A percentile compares a stretch with the other conserved stretches of the same genome.
These are phyloP conservation scores for Aphanocladium album DNA, from an alignment of 2,329 filamentous ascomycete genomes.

Conservation along the genomic window DNA sequence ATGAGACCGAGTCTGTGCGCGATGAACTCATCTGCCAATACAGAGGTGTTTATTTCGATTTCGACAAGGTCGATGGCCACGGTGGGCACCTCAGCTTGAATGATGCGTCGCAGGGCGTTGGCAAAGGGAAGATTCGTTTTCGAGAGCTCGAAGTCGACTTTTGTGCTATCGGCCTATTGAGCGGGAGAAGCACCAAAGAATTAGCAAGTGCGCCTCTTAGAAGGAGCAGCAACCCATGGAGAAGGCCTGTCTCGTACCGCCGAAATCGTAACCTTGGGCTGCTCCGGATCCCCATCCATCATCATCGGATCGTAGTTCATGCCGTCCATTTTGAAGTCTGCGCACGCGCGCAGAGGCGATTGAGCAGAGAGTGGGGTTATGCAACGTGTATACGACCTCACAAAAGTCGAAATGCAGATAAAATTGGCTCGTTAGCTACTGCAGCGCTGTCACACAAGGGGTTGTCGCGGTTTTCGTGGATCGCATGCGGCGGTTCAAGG, in stretches of 20 bases:
- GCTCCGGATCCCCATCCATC: conserved; percentile 53
- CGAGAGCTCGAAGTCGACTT: conserved; percentile 87
- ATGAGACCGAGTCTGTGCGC: conserved; percentile 87
- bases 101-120: conserved; percentile 84
- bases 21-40: conserved; percentile 93
- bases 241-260: conserved; percentile 39
- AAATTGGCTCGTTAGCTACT: not conserved
- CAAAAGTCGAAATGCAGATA: not conserved
- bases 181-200: conserved; percentile 1
- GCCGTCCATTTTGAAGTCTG: conserved; percentile 30
- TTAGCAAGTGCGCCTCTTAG: conserved; percentile 10
- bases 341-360: conserved; percentile 6
- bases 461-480: not conserved
- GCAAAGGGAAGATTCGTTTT: conserved; percentile 88
- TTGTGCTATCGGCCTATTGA: conserved; percentile 65
- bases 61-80: conserved; percentile 94
- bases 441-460: not conserved
- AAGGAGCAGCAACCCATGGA: not conserved
- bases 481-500: not conserved
- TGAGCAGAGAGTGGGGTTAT: not conserved
- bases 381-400: not conserved
- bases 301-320: conserved; percentile 60
- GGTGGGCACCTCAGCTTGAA: conserved; percentile 90
- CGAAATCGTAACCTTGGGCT: conserved; percentile 55
- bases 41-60: conserved; percentile 89